Percentiles rank a stretch among this genome's conserved stretches.
phyloP scores from a whole-genome alignment of 371 early-diverging fungal genomes.

The Parasitella parasitica region DNA sequence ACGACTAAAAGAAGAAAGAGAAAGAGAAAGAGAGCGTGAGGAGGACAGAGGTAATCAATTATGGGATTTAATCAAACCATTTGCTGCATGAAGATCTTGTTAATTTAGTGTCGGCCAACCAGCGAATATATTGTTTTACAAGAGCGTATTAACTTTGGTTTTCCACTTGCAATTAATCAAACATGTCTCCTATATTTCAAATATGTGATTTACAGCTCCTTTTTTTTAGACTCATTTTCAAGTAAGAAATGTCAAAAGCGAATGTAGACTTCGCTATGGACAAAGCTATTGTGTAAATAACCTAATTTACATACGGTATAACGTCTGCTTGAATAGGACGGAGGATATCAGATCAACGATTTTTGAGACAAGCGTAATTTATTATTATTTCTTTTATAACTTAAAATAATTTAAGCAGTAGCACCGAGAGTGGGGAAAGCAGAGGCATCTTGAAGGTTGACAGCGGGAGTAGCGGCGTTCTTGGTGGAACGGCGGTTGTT shows the following conservation, averaged over 20 bases:
- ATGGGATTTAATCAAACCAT: not conserved
- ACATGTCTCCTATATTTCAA: not conserved
- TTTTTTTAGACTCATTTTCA: not conserved
- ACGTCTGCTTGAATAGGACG: too few species aligned
- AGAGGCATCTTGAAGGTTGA: slow-evolving; percentile 70
- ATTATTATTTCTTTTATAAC: not conserved
- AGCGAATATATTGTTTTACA: not conserved
- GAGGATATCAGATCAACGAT: not conserved
- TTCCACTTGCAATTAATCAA: not conserved
- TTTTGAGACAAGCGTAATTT: not conserved
- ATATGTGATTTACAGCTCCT: not conserved
- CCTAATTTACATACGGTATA: too few species aligned
- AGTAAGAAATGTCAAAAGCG: too few species aligned
- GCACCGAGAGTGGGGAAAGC: slow-evolving; percentile 80
- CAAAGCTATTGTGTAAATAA: too few species aligned
- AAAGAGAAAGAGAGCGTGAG: not conserved
- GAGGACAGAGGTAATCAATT: not conserved
- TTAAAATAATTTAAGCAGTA: slow-evolving; percentile 30
- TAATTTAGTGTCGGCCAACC: slow-evolving; percentile 14
- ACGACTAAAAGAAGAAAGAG: not conserved
- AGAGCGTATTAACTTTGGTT: not conserved
- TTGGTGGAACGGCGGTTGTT: slow-evolving; percentile 39
- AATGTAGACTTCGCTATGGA: too few species aligned
- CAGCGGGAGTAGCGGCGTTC: slow-evolving; percentile 47
- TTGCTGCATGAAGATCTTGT: slow-evolving; percentile 16